Evolutionary conservation across 2,329 filamentous ascomycete species (phyloP), one percentile per base, ranked within the genome.

Genomic region (Diaporthe velutina): DNA sequence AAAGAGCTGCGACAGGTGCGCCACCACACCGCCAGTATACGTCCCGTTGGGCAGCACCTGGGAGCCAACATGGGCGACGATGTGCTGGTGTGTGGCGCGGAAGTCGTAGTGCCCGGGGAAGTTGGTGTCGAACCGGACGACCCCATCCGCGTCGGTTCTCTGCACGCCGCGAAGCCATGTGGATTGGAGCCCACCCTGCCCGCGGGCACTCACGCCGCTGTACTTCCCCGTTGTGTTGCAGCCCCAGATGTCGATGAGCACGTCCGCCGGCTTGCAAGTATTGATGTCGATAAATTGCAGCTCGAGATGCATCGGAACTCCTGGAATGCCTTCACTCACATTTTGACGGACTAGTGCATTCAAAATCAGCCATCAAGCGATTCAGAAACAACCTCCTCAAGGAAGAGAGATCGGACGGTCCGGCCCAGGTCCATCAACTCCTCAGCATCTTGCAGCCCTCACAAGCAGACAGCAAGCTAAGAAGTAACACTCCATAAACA

Each of bases 121-220:
- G 38, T 84, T 81, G 17, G 86, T 88, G 50, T 87, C 83, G 79
- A 89, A 89, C 54, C 81, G 81, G 25, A 86, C 86, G 19, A 89
- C 85, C 50, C 88, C 88, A 61, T 88, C 85, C 4, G 78, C 75
- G 76, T 89, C 83, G 1, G 85, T 86, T 25, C 81, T 79, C 77
- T 87, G 85, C 61, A 88, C 84, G 45, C 88, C 88, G 2, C 88
- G 86, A 8, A 89, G 82, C 79, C 83, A 88, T 22, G 85, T 87
- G 1, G 82, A 82, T 28, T 82, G 80, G 57, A 85, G 77, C 35
- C 73, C 55, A 17, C 66, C 55, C 28, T 61, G 73, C 28, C 83
- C 77, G 5, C 74, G 73, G n/a, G 76, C 78, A 64, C 76, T 78
- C 54, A 83, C 80, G 48, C 82, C 80, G 73, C 83, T 85, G 80